These are phyloP conservation scores for Quercus dentata DNA, from an alignment of 306 rosid species.

Conservation along the genomic window DNA sequence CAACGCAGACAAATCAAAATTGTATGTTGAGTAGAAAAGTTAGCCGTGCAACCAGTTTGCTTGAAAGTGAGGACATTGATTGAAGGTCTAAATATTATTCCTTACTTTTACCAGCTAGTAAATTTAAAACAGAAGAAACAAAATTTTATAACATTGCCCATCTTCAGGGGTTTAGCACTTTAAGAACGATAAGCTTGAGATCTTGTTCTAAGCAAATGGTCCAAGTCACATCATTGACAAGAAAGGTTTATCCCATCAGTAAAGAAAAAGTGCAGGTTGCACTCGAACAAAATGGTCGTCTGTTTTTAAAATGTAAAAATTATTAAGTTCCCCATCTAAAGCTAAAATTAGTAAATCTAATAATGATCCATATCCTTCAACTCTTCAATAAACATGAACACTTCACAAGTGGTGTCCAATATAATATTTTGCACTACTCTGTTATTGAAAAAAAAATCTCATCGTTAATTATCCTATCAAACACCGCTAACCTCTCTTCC, in stretches of 20 bases:
- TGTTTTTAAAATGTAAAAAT: not conserved
- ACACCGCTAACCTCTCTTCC: not conserved
- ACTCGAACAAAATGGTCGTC: not conserved
- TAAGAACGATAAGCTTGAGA: not conserved
- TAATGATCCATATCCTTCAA: not conserved
- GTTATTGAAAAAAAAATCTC: too few relatives aligned
- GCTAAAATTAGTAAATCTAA: not conserved
- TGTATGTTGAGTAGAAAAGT: not conserved
- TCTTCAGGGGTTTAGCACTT: not conserved
- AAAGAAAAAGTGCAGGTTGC: not conserved
- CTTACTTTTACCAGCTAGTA: not conserved
- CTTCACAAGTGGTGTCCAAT: not conserved
- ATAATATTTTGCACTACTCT: too few relatives aligned
- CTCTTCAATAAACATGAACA: not conserved
- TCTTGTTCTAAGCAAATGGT: not conserved
- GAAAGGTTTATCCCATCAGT: not conserved
- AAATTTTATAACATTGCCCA: too few relatives aligned
- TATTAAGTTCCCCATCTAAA: not conserved
- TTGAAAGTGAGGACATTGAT: not conserved
- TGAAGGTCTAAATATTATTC: not conserved
- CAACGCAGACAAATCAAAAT: not conserved
- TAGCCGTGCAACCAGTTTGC: not conserved
- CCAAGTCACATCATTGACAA: not conserved
- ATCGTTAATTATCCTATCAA: too few relatives aligned
- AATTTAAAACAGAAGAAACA: not conserved